A percentile compares a stretch with the other conserved stretches of the same genome.
Conservation (phyloP, 2,329 filamentous ascomycete species). For the Clonostachys rhizophaga region DNA sequence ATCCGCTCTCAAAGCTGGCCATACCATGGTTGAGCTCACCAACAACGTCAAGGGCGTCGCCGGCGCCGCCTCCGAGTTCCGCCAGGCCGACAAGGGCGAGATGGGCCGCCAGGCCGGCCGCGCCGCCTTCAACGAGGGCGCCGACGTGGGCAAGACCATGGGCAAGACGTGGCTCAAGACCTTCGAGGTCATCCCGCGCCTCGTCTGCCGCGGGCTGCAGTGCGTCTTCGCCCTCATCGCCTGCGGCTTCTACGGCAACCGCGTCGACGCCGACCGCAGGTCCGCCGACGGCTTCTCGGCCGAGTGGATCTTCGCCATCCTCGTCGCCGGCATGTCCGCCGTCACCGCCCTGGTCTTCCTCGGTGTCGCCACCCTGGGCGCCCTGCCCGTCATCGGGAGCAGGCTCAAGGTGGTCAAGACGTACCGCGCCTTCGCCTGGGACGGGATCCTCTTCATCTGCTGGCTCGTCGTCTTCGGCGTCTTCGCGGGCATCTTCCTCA, state of each 20-base stretch:
- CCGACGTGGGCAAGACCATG: constrained; percentile 31
- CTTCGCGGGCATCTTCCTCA: constrained; percentile 69
- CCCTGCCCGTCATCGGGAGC: constrained; percentile 23
- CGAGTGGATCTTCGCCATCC: constrained; percentile 62
- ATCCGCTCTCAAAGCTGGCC: constrained; percentile 22
- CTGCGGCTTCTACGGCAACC: constrained; percentile 63
- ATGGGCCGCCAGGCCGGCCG: constrained; percentile 22
- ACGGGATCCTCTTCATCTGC: constrained; percentile 32
- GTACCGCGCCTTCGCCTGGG: constrained; percentile 38
- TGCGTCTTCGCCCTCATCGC: constrained; percentile 66
- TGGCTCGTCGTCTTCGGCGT: constrained; percentile 69
- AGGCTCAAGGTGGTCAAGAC: constrained; percentile 26
- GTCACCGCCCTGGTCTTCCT: constrained; percentile 42
- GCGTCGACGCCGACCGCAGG: constrained; percentile 42
- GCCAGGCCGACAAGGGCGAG: constrained; percentile 22
- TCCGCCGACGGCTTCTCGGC: constrained; percentile 33
- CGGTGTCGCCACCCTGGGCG: constrained; percentile 25
- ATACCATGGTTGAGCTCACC: constrained; percentile 23
- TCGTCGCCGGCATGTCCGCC: constrained; percentile 49
- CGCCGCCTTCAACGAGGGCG: constrained; percentile 23
- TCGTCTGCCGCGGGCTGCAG: constrained; percentile 59
- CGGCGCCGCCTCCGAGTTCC: constrained; percentile 18
- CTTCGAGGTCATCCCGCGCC: constrained; percentile 41
- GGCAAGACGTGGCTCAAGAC: constrained; percentile 38
- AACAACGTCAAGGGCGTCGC: constrained; percentile 17